phyloP scores from a whole-genome alignment of 768 basidiomycete genomes.

The Amanita rimosa region DNA sequence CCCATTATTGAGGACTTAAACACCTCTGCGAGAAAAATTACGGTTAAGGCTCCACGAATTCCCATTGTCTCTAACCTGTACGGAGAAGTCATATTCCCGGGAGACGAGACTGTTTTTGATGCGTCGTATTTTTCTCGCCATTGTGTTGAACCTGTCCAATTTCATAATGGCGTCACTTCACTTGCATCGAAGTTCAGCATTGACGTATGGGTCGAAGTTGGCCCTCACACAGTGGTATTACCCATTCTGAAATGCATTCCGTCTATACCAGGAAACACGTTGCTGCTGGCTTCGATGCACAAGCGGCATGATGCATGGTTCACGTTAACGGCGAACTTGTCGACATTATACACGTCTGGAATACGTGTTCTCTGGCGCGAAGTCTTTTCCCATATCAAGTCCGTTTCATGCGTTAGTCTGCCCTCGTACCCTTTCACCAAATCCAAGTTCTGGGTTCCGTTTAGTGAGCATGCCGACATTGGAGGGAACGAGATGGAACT shows the following conservation, averaged over 20 bases:
- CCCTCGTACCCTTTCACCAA: constrained; percentile 55
- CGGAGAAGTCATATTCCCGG: constrained; percentile 40
- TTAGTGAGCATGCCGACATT: constrained; percentile 16
- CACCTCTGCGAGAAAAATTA: constrained; percentile 22
- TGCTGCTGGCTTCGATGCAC: constrained; percentile 40
- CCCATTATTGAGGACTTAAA: constrained; percentile 42
- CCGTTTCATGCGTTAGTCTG: constrained; percentile 33
- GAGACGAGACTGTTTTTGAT: constrained; percentile 36
- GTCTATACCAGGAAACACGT: constrained; percentile 16
- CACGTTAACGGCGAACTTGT: constrained; percentile 33
- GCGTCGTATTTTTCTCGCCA: constrained; percentile 47
- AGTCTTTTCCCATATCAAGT: constrained; percentile 34
- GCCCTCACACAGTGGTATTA: constrained; percentile 47
- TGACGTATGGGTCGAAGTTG: constrained; percentile 54
- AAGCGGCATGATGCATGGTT: constrained; percentile 32
- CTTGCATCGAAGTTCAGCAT: constrained; percentile 20
- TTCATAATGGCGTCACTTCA: constrained; percentile 36
- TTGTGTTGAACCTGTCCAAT: constrained; percentile 46
- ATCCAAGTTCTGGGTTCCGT: constrained; percentile 47
- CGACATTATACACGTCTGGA: constrained; percentile 33
- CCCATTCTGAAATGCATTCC: constrained; percentile 41
- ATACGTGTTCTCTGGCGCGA: constrained; percentile 41
- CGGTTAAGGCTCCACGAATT: constrained; percentile 35
- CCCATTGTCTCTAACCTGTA: constrained; percentile 53
- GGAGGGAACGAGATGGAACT: neutral